A percentile compares a stretch with the other conserved stretches of the same genome.
Evolutionary conservation across 1,284 basidiomycete species (phyloP).

Genomic region (Trichosporon faecale): DNA sequence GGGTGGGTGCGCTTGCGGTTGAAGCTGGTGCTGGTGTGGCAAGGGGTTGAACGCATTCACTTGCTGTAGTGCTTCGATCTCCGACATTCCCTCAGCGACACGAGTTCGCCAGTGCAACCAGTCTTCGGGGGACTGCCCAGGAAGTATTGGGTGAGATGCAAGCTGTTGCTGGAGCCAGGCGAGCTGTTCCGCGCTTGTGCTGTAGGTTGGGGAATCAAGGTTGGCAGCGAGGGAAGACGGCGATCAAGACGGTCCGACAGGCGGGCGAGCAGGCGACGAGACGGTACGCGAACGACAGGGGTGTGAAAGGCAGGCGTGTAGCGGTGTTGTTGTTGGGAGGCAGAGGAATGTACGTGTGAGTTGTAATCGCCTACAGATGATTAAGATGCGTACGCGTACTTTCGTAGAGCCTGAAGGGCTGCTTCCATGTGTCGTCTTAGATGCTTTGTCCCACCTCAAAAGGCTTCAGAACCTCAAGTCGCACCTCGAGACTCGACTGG

Average conservation of each 20-base stretch:
- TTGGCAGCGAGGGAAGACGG: neutral
- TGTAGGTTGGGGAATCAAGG: constrained; percentile 6
- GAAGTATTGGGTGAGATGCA: constrained; percentile 18
- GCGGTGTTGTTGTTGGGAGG: neutral
- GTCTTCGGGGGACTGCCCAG: constrained; percentile 27
- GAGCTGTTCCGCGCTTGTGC: constrained; percentile 21
- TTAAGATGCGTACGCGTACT: constrained; percentile 29
- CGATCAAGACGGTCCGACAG: neutral
- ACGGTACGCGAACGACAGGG: neutral
- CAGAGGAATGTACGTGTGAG: constrained; percentile 14
- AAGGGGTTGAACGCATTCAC: constrained; percentile 3
- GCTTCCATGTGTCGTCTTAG: constrained; percentile 1
- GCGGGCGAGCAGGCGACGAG: neutral
- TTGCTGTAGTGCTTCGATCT: constrained; percentile 24
- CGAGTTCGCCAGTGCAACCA: constrained; percentile 33
- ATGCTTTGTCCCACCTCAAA: constrained; percentile 11
- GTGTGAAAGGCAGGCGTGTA: neutral
- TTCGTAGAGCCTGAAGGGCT: constrained; percentile 3
- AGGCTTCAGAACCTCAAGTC: neutral
- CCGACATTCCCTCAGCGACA: constrained; percentile 29
- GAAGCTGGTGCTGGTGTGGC: constrained; percentile 1
- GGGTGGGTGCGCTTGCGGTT: neutral
- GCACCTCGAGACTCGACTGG: constrained; percentile 3
- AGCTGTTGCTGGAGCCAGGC: constrained; percentile 34
- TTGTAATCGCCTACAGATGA: constrained; percentile 9